Evolutionary conservation across 306 rosid genomes (phyloP), one percentile per base, ranked within the genome.

Genomic region (Gleditsia sinensis): DNA sequence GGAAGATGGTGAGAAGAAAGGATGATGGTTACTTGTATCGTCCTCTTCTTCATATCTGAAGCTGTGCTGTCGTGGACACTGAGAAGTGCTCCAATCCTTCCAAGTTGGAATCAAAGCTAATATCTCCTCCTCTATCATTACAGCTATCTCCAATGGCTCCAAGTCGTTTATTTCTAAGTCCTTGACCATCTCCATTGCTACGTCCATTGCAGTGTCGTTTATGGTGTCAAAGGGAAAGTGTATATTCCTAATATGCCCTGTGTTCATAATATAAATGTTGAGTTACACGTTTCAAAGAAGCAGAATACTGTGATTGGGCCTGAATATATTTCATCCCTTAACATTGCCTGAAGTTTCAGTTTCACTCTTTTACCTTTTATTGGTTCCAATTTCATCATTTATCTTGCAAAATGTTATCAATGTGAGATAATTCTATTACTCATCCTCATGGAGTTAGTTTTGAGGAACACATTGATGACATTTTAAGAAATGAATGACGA

Each of bases 131-230:
- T 91, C 93, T 77, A 94, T 94, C 94, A 85, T 91, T 75, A 67
- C 75, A 45, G 97, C 93, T 11, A 94, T 91, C 75, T 91, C 94
- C 12, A 40, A 11, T 19, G 97, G 94, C 62, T 85, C 89, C 89
- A 90, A 86, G 67, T 91, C 92, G 16, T 71, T 82, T 8, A 94
- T 89, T 69, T 89, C 96, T 78, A 91, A 83, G 61, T 94, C 98
- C 75, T 86, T 81, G 10, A 94, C 97, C 98, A 94, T 94, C 87
- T 94, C 97, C 9, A 71, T 72, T 0, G 97, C 96, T 34, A 94
- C 98, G 39, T 83, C 89, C 45, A 85, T 81, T 0, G 98, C 81
- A 4, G 92, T 94, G 83, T 94, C 98, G 9, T 84, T 84, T 53
- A 75, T 69, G 8, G 83, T 86, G 82, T 94, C 96, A 36, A 88